Conservation (phyloP, 2,329 filamentous ascomycete genomes). For the Pyrenophora teres region DNA sequence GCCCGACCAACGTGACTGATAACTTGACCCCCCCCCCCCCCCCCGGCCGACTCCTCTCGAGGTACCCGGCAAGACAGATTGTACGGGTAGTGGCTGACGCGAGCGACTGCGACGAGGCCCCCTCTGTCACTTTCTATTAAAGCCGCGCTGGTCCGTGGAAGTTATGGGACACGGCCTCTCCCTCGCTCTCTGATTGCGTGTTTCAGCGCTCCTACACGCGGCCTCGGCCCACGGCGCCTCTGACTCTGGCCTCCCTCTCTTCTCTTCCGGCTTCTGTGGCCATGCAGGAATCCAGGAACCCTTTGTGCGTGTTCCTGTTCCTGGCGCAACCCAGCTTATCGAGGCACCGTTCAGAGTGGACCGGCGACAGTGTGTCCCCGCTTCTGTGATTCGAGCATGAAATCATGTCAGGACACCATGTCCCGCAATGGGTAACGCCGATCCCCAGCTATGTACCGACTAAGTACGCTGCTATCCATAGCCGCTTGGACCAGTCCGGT, state of each 20-base stretch:
- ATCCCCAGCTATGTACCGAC: slow-evolving; percentile 16
- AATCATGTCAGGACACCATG: slow-evolving; percentile 13
- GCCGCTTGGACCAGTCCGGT: slow-evolving; percentile 24
- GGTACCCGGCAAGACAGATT: slow-evolving; percentile 16
- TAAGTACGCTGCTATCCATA: slow-evolving; percentile 13
- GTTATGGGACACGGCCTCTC: slow-evolving; percentile 13
- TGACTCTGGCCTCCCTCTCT: slow-evolving; percentile 6
- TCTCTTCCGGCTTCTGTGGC: neutral
- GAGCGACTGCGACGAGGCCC: slow-evolving; percentile 10
- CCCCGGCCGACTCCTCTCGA: slow-evolving; percentile 17
- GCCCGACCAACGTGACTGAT: slow-evolving; percentile 29
- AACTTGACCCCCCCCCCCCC: slow-evolving; percentile 23
- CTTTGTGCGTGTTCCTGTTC: slow-evolving; percentile 26
- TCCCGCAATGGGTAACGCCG: slow-evolving; percentile 27
- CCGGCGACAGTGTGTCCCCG: slow-evolving; percentile 17
- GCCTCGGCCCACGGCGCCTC: slow-evolving; percentile 1
- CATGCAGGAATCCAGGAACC: slow-evolving; percentile 16
- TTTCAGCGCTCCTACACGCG: slow-evolving; percentile 17
- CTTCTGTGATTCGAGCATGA: slow-evolving; percentile 30
- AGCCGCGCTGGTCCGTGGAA: slow-evolving; percentile 13
- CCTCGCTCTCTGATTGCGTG: slow-evolving; percentile 16
- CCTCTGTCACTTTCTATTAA: slow-evolving; percentile 15
- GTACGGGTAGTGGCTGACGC: slow-evolving; percentile 14
- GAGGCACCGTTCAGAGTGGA: slow-evolving; percentile 21
- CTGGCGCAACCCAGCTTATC: slow-evolving; percentile 25